Base-by-base conservation (phyloP, 1,139 yeast species). In the Cylindricascospora bacillispora region DNA sequence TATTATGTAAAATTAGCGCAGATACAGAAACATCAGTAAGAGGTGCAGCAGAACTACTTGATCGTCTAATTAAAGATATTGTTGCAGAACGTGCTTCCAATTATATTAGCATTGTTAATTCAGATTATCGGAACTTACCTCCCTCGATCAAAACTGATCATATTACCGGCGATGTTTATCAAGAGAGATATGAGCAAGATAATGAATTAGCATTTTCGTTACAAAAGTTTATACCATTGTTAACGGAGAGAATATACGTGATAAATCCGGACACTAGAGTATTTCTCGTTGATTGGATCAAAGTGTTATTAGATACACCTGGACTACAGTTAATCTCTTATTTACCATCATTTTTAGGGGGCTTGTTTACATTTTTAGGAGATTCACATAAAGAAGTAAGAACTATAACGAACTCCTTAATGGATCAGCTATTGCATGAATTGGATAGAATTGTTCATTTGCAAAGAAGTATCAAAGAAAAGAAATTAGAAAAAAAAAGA, bases 61-160 rank as follows among this genome's bases (percentile, higher is more conserved):
- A 92, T 56, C 57, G 97, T 25, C 65, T 92, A 40, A 73, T 89
- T 41, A 89, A 92, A 53, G 98, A 92, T 53, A 86, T 92, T 32
- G 95, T 89, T 1, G 81, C 94, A 30, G 97, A 93, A 40, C 83
- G 86, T 50, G 93, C 97, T 1, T 77, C 95, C 1, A 78, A 78
- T 15, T 89, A 85, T 54, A 77, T 85, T 2, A 82, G 94, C n/a
- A 70, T 82, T 3, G 68, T 85, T 22, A 75, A 72, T 34, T 70
- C 64, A 33, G 66, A 67, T 33, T 66, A 69, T 11, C 56, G 58
- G 6, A 56, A 58, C 27, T 56, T 56, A 2, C 61, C 63, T n/a
- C 60, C 59, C 21, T 68, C 68, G 7, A 63, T 72, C 0, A 69
- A 67, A 34, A 45, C 62, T 0, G 55, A 52, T 30, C 43, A 48